These are phyloP conservation scores for Ilex aquifolium DNA, from an alignment of 257 asterid species.

Conservation along the genomic window DNA sequence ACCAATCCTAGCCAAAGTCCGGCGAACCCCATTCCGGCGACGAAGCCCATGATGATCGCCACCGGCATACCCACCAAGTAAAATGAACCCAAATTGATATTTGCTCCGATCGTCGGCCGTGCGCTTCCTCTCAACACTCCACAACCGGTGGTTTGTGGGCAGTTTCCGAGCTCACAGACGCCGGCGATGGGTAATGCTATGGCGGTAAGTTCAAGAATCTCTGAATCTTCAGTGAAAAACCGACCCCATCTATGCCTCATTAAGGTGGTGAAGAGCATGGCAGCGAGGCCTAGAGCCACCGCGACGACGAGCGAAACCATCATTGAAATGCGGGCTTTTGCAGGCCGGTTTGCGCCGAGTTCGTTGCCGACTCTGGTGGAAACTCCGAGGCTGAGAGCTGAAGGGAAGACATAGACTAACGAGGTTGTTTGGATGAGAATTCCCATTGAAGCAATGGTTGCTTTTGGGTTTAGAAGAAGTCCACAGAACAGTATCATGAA, in stretches of 20 bases:
- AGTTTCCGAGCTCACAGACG: slow-evolving; percentile 85
- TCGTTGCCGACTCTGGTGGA: slow-evolving; percentile 77
- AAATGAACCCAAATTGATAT: slow-evolving; percentile 80
- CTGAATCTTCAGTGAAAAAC: slow-evolving; percentile 58
- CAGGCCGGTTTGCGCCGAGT: slow-evolving; percentile 72
- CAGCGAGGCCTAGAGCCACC: slow-evolving; percentile 47
- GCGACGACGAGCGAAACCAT: slow-evolving; percentile 51
- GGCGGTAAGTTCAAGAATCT: slow-evolving; percentile 62
- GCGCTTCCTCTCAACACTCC: slow-evolving; percentile 92
- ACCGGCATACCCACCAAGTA: slow-evolving; percentile 95
- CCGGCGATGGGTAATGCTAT: slow-evolving; percentile 84
- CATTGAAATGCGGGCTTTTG: slow-evolving; percentile 51
- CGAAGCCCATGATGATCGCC: slow-evolving; percentile 67
- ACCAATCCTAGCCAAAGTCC: slow-evolving; percentile 90
- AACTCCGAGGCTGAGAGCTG: slow-evolving; percentile 73
- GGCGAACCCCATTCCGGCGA: slow-evolving; percentile 59
- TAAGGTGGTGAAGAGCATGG: slow-evolving; percentile 57
- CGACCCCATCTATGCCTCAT: slow-evolving; percentile 74
- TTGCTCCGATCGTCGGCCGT: slow-evolving; percentile 72
- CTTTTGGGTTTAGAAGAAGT: slow-evolving; percentile 52
- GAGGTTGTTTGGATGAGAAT: slow-evolving; percentile 83
- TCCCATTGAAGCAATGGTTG: slow-evolving; percentile 89
- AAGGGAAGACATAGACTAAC: slow-evolving; percentile 79
- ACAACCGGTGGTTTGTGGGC: slow-evolving; percentile 95
- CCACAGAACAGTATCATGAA: slow-evolving; percentile 89